Conservation (phyloP, 1,284 basidiomycete genomes). For the Puccinia horiana region DNA sequence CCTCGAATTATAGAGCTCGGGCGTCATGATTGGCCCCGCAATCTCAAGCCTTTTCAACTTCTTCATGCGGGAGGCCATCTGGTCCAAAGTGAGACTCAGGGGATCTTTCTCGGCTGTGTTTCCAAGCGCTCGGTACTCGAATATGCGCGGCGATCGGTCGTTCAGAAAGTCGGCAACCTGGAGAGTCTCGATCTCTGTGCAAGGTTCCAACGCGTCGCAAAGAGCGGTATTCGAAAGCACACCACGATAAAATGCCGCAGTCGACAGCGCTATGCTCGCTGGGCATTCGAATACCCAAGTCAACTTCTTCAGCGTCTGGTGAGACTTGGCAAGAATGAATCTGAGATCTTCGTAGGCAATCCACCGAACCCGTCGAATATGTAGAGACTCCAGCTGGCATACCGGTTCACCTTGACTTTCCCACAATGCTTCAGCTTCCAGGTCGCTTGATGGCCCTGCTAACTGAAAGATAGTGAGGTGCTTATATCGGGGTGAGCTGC, state of each 20-base stretch:
- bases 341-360: neutral
- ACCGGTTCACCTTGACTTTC: neutral
- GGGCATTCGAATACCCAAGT: constrained; percentile 3
- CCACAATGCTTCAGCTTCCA: neutral
- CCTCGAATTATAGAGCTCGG: neutral
- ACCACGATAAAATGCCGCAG: neutral
- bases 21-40: neutral
- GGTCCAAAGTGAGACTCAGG: neutral
- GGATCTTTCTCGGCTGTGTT: neutral
- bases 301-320: neutral
- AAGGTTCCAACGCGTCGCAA: neutral
- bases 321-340: neutral
- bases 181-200: constrained; percentile 7
- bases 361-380: constrained; percentile 11
- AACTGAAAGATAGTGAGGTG: constrained; percentile 19
- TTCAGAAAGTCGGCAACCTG: neutral
- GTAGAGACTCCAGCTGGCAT: neutral
- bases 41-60: neutral
- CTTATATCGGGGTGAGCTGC: neutral
- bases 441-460: neutral
- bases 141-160: neutral
- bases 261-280: neutral
- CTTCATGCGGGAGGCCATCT: neutral
- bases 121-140: neutral
- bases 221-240: neutral